Percentiles rank a stretch among this genome's conserved stretches.
Evolutionary conservation across 2,329 filamentous ascomycete species (phyloP).

Genomic region (Talaromyces verruculosus): DNA sequence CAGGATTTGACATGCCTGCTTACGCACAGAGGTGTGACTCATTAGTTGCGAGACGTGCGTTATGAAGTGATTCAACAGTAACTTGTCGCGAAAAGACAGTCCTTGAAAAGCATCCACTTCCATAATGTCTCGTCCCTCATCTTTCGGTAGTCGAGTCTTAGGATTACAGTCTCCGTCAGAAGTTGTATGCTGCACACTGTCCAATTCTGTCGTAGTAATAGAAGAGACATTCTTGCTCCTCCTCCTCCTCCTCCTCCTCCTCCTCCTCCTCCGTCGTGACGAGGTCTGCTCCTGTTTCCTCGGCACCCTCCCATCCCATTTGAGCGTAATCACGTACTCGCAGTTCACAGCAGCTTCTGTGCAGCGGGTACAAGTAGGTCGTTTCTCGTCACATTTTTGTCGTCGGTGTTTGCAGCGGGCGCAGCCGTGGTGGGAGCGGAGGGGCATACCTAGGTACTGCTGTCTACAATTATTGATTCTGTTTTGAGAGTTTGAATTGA

Average conservation of each 20-base stretch:
- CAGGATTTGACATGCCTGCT: constrained; percentile 27
- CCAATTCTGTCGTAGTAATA: background rate
- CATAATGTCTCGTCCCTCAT: background rate
- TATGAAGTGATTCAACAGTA: constrained; percentile 28
- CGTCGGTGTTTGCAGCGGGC: constrained; percentile 28
- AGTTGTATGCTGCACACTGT: background rate
- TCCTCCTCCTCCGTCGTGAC: background rate
- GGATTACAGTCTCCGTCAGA: background rate
- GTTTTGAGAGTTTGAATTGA: background rate
- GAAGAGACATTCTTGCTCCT: background rate
- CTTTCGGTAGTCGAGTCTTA: background rate
- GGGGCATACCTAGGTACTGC: background rate
- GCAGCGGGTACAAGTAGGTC: constrained; percentile 27
- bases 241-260: background rate
- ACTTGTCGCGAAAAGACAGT: constrained; percentile 18
- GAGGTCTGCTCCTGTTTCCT: constrained; percentile 18
- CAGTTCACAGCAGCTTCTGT: constrained; percentile 23
- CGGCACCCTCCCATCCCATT: constrained; percentile 28
- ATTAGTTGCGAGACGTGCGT: constrained; percentile 27
- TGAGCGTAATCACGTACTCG: constrained; percentile 26
- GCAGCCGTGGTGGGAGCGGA: constrained; percentile 27
- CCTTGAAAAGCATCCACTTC: background rate
- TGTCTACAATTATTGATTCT: background rate
- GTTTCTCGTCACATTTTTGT: constrained; percentile 29
- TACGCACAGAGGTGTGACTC: constrained; percentile 26